Base-by-base conservation (phyloP, 768 basidiomycete species). In the Tricholoma flavovirens region DNA sequence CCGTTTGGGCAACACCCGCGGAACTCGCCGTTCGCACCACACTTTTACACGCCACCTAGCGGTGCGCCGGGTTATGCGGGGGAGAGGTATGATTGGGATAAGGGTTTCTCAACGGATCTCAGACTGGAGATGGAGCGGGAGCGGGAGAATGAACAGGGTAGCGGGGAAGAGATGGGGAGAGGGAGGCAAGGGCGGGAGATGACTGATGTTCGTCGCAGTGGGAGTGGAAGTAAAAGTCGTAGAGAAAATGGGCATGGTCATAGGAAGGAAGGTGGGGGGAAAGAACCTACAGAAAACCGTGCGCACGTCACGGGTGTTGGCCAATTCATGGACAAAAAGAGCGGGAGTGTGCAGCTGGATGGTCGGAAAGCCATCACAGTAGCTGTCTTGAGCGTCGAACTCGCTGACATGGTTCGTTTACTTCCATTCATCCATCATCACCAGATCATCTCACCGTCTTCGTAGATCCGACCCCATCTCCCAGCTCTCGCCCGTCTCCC, bases 41-140 rank as follows among this genome's bases (percentile, higher is more conserved):
- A 69, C 45, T 35, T 57, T 21, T 73, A 75, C 56, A 59, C 70
- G 0, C 73, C 79, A 2, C 75, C 78, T 1, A 71, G 65, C 51
- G 84, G 91, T n/a, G 92, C 91, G 0, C 91, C 91, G 0, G 92
- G 89, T 5, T 91, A 86, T 61, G 75, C 69, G 12, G 87, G 87
- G 0, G 87, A 88, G 48, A 69, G 71, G 14, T 75, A 80, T 57
- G 71, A 76, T 56, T 83, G 90, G 90, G 84, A 92, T 67, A 83
- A 81, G 53, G 83, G 84, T 0, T 85, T 75, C 62, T 83, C 81
- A 0, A 74, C 72, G 2, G 73, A 74, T 29, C 66, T 83, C 36
- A 74, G 75, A 49, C 66, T 66, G 2, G 83, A 83, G 54, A 51
- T 73, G 36, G 24, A 36, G 19, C 35, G 24, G 36, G 24, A 36